These are phyloP conservation scores for Corymbia calophylla DNA, from an alignment of 441 rosid genomes.

Conservation along the genomic window DNA sequence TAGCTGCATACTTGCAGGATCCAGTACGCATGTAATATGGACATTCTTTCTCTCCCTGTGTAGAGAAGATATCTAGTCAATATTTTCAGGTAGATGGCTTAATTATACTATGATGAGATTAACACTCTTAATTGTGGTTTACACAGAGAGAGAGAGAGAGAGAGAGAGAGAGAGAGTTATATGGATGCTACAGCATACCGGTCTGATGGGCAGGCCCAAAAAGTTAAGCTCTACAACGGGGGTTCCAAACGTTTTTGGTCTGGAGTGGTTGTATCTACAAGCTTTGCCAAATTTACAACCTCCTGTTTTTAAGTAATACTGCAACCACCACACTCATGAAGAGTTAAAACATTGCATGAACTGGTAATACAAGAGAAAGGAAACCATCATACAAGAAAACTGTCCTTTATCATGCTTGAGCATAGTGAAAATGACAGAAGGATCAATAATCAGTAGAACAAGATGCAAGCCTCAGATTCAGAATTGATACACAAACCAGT, in stretches of 20 bases:
- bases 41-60: constrained; percentile 82
- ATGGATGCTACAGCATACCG: constrained; percentile 26
- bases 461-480: not conserved
- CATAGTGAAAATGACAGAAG: not conserved
- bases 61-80: not conserved
- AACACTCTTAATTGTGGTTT: not conserved
- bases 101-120: not conserved
- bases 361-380: not conserved
- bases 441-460: not conserved
- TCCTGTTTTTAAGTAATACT: constrained; percentile 88
- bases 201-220: constrained; percentile 86
- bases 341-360: not conserved
- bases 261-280: constrained; percentile 79
- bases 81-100: not conserved
- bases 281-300: constrained; percentile 93
- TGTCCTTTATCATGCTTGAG: not conserved
- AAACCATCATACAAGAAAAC: not conserved
- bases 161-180: not conserved
- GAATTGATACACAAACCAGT: not conserved
- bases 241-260: constrained; percentile 17
- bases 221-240: constrained; percentile 65
- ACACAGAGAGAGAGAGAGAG: not conserved
- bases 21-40: constrained; percentile 90
- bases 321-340: constrained; percentile 20
- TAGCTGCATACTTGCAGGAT: constrained; percentile 84